Evolutionary conservation across 345 rosid genomes (phyloP), one percentile per base, ranked within the genome.

Genomic region (Theobroma cacao): DNA sequence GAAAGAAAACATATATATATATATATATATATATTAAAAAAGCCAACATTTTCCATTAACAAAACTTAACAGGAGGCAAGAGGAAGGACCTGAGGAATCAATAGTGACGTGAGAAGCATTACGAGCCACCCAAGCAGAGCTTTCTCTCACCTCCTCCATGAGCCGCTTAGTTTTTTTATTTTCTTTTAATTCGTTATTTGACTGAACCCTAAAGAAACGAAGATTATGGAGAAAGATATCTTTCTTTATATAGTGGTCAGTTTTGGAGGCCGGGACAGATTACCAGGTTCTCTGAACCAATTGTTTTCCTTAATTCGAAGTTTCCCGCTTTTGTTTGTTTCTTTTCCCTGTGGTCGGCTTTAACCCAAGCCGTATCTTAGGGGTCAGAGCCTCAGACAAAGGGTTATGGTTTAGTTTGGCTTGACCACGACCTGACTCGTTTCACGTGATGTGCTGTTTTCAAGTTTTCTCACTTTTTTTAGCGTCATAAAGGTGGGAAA

Each of bases 91-190:
- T 80, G 89, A 71, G 18, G 90, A 78, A 84, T 93, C 93, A 38
- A 90, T 80, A 48, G 81, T 33, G 36, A 91, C 89, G 64, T 91
- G 98, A 79, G 92, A 84, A 59, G 96, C 85, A 75, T 78, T 82
- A 70, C 58, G 74, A 38, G 93, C 92, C 26, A 91, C 91, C 91
- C 94, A 93, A 71, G 89, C 91, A 38, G 91, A 82, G 85, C 66
- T 86, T 36, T 85, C 78, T 82, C 89, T 89, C 65, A 91, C 97
- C 79, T 89, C 91, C 10, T 92, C 89, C 96, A 89, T 89, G 77
- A 48, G 59, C 60, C 30, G 60, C 60, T 55, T 26, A 13, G 22
- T 69, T 47, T 47, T 55, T 2, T 1, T 55, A 5, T 55, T 8
- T 22, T 9, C 60, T 53, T n/a, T 18, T 4, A 30, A 8, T n/a